phyloP scores from a whole-genome alignment of 2,329 filamentous ascomycete species.

The Diplodia corticola region DNA sequence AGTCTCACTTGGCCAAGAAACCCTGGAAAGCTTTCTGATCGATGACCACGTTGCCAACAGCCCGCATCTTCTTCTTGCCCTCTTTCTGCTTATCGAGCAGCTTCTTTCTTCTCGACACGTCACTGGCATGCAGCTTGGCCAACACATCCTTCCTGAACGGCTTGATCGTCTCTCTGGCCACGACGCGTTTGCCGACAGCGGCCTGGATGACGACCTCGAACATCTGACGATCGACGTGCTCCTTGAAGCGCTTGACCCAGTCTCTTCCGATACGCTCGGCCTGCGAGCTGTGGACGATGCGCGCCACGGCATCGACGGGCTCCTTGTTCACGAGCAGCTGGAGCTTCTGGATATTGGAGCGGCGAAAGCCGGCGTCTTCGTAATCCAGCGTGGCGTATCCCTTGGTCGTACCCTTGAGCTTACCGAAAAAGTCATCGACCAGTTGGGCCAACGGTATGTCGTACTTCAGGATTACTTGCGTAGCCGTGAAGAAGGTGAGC shows the following conservation, averaged over 20 bases:
- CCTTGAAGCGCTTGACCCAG: constrained; percentile 96
- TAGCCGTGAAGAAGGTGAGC: constrained; percentile 86
- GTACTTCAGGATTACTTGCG: constrained; percentile 94
- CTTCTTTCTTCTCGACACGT: constrained; percentile 79
- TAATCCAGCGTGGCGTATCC: constrained; percentile 97
- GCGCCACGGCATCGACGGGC: constrained; percentile 91
- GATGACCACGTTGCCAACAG: constrained; percentile 88
- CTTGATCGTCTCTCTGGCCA: constrained; percentile 93
- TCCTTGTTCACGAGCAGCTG: constrained; percentile 91
- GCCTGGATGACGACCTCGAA: constrained; percentile 97
- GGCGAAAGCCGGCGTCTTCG: constrained; percentile 86
- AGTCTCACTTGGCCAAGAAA: constrained; percentile 70
- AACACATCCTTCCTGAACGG: constrained; percentile 95
- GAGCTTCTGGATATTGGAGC: constrained; percentile 79
- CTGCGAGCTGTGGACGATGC: constrained; percentile 82
- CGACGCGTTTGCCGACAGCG: constrained; percentile 74
- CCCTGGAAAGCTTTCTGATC: constrained; percentile 94
- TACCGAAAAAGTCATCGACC: constrained; percentile 96
- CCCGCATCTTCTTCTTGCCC: constrained; percentile 81
- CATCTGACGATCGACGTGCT: constrained; percentile 95
- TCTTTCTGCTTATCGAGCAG: constrained; percentile 96
- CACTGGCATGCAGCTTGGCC: constrained; percentile 87
- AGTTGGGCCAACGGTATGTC: constrained; percentile 83
- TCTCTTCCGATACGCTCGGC: constrained; percentile 75
- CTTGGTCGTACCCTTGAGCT: constrained; percentile 89